phyloP scores from a whole-genome alignment of 495 filamentous ascomycete species.

The Pseudevernia furfuracea region DNA sequence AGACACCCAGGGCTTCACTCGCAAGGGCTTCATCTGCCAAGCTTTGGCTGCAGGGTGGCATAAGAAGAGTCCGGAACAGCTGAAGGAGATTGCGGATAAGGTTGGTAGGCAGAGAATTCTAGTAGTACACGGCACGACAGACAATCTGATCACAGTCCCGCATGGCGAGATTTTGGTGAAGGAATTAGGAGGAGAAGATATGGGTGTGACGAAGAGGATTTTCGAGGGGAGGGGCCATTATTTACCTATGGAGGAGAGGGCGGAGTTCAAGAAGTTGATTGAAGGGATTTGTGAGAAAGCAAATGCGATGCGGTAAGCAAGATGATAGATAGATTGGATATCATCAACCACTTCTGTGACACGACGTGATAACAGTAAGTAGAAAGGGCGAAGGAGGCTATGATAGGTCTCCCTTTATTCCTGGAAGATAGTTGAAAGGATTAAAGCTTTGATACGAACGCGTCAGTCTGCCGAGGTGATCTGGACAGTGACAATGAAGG shows the following conservation, averaged over 20 bases:
- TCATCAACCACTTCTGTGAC: neutral
- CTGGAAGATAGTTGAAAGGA: too few species aligned
- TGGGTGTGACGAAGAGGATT: conserved; percentile 42
- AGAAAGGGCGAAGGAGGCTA: neutral
- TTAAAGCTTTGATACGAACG: too few species aligned
- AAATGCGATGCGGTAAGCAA: neutral
- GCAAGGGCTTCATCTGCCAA: conserved; percentile 65
- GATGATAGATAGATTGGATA: neutral
- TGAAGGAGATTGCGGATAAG: conserved; percentile 51
- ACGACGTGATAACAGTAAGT: neutral
- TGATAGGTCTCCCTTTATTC: too few species aligned
- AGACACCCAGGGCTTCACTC: conserved; percentile 46
- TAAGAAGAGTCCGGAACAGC: conserved; percentile 54
- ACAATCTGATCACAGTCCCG: conserved; percentile 60
- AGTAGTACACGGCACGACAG: conserved; percentile 64
- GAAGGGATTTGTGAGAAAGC: conserved; percentile 40
- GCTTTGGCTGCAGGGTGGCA: conserved; percentile 73
- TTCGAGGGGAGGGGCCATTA: conserved; percentile 64
- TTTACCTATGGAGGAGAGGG: conserved; percentile 51
- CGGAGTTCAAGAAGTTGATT: conserved; percentile 51
- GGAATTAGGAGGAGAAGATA: conserved; percentile 38
- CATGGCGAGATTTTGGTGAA: conserved; percentile 54
- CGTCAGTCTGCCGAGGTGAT: too few species aligned
- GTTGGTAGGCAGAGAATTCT: conserved; percentile 65
- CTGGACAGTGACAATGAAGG: too few species aligned